Evolutionary conservation across 305 asterid species (phyloP).

Genomic region (Fraxinus angustifolia): DNA sequence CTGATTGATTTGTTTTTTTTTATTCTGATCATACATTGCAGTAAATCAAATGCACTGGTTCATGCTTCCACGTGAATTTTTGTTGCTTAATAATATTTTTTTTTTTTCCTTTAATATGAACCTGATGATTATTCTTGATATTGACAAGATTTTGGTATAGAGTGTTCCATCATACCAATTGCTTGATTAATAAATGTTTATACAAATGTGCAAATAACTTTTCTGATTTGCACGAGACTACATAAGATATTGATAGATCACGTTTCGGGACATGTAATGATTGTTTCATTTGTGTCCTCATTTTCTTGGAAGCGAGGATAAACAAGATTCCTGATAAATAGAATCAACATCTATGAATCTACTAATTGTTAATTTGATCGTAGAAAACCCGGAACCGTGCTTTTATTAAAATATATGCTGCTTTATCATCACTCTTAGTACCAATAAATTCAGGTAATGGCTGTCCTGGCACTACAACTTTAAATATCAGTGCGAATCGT

Average conservation of each 20-base stretch:
- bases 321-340: neutral
- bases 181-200: neutral
- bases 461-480: neutral
- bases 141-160: neutral
- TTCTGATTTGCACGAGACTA: neutral
- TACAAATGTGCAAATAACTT: neutral
- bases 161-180: neutral
- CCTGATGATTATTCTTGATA: neutral
- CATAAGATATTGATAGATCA: neutral
- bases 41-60: neutral
- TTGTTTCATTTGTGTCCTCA: neutral
- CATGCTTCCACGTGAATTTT: neutral
- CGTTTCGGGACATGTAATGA: neutral
- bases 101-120: neutral
- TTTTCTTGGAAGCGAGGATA: neutral
- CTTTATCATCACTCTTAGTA: neutral
- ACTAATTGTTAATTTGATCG: neutral
- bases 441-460: neutral
- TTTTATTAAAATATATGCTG: neutral
- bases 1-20: neutral
- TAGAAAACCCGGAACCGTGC: neutral
- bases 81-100: neutral
- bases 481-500: neutral
- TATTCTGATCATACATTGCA: neutral
- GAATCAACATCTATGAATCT: neutral